Evolutionary conservation across 257 asterid species (phyloP), one percentile per base, ranked within the genome.

Genomic region (Solanum ossicruentum): DNA sequence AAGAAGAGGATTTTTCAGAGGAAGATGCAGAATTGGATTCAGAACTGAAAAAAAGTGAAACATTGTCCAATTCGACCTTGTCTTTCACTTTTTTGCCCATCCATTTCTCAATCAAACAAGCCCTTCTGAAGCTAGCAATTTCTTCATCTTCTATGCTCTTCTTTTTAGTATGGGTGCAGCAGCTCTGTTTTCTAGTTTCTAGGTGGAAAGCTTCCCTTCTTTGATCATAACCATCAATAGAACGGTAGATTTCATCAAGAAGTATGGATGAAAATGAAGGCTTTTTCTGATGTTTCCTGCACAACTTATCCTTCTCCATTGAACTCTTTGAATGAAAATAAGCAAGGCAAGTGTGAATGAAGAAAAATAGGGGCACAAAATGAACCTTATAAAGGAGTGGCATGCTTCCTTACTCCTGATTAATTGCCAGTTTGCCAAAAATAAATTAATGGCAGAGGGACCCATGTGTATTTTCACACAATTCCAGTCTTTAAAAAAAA

Each of bases 191-290:
- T 43, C 81, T 81, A 4, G 12, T 17, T 8, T 85, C 72, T 10
- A 21, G 51, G 15, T 65, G 83, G 2, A 86, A 57, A 26, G 79
- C 90, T 5, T 86, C 87, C 56, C 49, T 47, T 60, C 84, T 86
- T 1, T 86, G 90, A 51, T 84, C 89, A 57, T 72, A 85, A 5
- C 88, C 94, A 78, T 96, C 98, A 43, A 94, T 93, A 5, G 99
- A 96, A 36, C 96, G 95, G 90, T 93, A 93, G 85, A 96, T 94
- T 92, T 96, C 94, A 67, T 96, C 99, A 28, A 96, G 97, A 69
- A 96, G 97, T 28, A 90, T 87, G 65, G 99, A 90, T 79, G 99
- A 96, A 83, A 96, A 96, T 8, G 99, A 93, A 2, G 97, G 97
- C 45, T 82, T 84, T 12, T 49, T 86, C 63, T 80, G 84, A 82